Conservation (phyloP, 2,329 filamentous ascomycete species). For the Chaetomiaceae sp. region DNA sequence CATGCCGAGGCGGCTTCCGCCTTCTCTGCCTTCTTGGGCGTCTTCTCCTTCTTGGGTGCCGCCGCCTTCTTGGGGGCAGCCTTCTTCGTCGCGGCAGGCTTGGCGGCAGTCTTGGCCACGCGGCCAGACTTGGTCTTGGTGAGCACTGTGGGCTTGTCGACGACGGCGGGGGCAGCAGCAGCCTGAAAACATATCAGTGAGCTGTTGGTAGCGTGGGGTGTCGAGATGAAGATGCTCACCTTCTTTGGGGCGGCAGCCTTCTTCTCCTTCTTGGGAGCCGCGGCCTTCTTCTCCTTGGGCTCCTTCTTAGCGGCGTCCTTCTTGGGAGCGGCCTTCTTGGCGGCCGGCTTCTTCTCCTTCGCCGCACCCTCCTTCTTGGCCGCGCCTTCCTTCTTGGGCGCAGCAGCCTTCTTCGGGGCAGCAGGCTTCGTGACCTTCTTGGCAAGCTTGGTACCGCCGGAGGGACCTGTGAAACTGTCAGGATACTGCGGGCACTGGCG, state of each 20-base stretch:
- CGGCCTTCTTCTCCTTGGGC: constrained; percentile 39
- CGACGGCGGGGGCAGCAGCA: constrained; percentile 58
- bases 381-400: constrained; percentile 32
- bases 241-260: constrained; percentile 33
- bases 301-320: constrained; percentile 29
- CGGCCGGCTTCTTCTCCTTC: constrained; percentile 36
- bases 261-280: constrained; percentile 34
- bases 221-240: constrained; percentile 2
- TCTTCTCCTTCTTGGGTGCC: constrained; percentile 39
- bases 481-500: neutral
- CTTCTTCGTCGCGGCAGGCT: constrained; percentile 42
- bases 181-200: constrained; percentile 38
- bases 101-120: constrained; percentile 63
- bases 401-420: constrained; percentile 30
- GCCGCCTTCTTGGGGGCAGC: constrained; percentile 43
- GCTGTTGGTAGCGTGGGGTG: no score
- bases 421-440: constrained; percentile 57
- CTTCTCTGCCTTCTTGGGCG: constrained; percentile 39
- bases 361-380: constrained; percentile 31
- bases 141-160: constrained; percentile 63
- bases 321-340: constrained; percentile 33
- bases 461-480: constrained; percentile 56
- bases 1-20: constrained; percentile 22
- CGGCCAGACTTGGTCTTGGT: constrained; percentile 83
- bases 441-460: constrained; percentile 85